phyloP scores from a whole-genome alignment of 495 filamentous ascomycete genomes.

The Trichoderma reesei region DNA sequence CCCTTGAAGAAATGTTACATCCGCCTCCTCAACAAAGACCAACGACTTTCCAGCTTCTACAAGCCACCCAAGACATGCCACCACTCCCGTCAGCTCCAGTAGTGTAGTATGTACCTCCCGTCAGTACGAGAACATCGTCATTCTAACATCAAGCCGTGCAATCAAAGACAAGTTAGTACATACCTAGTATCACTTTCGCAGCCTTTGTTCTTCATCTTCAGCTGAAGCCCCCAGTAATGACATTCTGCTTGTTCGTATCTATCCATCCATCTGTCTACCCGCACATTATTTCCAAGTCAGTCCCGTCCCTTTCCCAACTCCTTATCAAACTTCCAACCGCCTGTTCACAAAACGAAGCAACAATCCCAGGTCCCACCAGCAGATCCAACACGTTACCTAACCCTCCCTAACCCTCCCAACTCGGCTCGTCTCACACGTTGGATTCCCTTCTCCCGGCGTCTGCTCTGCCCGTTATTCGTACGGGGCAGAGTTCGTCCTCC shows the following conservation, averaged over 20 bases:
- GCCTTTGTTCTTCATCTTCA: too few species aligned
- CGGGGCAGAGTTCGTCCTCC: too few species aligned
- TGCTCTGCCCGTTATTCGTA: not conserved
- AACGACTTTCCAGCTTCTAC: not conserved
- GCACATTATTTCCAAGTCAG: not conserved
- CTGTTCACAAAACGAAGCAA: not conserved
- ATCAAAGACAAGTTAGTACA: too few species aligned
- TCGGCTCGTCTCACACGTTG: not conserved
- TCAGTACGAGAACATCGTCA: too few species aligned
- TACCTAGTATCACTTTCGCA: too few species aligned
- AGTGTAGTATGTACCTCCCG: too few species aligned
- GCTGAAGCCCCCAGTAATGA: too few species aligned
- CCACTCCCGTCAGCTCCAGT: too few species aligned
- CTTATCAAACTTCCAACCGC: not conserved
- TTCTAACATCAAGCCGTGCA: too few species aligned
- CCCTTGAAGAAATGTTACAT: not conserved
- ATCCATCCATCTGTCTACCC: not conserved
- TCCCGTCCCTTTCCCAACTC: not conserved
- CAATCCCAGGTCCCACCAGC: constrained; percentile 1
- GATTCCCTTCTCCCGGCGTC: not conserved
- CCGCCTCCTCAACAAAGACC: not conserved
- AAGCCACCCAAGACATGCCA: too few species aligned
- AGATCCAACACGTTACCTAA: not conserved
- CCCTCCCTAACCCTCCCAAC: not conserved
- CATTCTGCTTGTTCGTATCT: not conserved